Evolutionary conservation across 2,329 filamentous ascomycete species (phyloP).

Genomic region (Ophiostoma perfectum): DNA sequence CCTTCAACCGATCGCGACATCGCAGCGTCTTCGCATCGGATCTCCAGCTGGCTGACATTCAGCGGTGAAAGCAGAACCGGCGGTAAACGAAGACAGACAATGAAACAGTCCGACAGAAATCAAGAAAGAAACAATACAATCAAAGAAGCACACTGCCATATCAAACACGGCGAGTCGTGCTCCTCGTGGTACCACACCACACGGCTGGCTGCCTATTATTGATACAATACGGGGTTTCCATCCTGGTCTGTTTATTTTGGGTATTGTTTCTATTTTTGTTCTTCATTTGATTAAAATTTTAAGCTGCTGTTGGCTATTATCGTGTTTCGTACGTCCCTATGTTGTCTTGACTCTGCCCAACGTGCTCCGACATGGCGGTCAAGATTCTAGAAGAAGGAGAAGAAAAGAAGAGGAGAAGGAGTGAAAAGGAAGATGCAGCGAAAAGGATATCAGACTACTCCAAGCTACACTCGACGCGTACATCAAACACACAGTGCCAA

Average conservation of each 20-base stretch:
- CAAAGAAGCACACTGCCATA: not conserved
- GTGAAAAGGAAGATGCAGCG: not conserved
- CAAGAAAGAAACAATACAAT: not conserved
- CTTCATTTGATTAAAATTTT: too few species aligned
- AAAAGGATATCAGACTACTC: not conserved
- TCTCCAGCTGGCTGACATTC: not conserved
- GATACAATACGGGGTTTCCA: not conserved
- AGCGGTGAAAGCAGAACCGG: too few species aligned
- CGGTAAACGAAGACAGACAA: too few species aligned
- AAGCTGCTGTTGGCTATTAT: too few species aligned
- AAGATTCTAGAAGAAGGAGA: constrained; percentile 8
- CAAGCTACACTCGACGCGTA: constrained; percentile 38
- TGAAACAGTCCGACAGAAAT: not conserved
- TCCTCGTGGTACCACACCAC: not conserved
- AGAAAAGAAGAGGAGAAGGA: not conserved
- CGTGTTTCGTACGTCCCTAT: too few species aligned
- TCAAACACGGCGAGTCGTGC: not conserved
- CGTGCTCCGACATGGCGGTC: constrained; percentile 16
- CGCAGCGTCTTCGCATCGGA: not conserved
- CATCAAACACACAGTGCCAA: constrained; percentile 66
- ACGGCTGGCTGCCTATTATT: constrained; percentile 10
- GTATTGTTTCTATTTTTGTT: not conserved
- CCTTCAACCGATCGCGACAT: too few species aligned
- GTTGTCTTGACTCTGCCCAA: not conserved
- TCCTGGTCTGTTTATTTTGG: not conserved